These are phyloP conservation scores for Kwoniella europaea DNA, from an alignment of 768 basidiomycete species.

Conservation along the genomic window DNA sequence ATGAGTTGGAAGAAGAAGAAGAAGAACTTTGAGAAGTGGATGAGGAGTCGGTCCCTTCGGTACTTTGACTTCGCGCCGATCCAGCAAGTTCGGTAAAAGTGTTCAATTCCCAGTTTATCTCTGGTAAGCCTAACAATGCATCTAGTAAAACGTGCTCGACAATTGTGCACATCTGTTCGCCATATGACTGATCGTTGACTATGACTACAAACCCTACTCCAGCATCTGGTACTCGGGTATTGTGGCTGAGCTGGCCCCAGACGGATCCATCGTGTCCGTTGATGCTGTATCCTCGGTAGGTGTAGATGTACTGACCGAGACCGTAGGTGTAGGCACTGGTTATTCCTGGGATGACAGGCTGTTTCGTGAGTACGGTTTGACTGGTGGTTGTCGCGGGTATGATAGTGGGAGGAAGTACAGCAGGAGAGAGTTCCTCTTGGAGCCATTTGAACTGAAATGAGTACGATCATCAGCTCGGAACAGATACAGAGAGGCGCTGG, in stretches of 20 bases:
- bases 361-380: background rate
- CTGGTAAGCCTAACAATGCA: conserved; percentile 20
- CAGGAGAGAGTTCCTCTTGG: conserved; percentile 33
- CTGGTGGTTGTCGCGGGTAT: conserved; percentile 15
- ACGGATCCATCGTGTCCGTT: conserved; percentile 39
- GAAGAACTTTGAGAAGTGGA: background rate
- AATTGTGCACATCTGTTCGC: background rate
- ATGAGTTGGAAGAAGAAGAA: background rate
- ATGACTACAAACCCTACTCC: conserved; percentile 38
- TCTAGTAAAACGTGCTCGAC: conserved; percentile 20
- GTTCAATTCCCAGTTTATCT: conserved; percentile 35
- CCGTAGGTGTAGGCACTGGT: conserved; percentile 34
- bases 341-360: conserved; percentile 4
- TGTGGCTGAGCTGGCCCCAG: conserved; percentile 39
- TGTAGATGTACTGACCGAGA: conserved; percentile 33
- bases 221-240: conserved; percentile 33
- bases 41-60: background rate
- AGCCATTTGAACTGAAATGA: conserved; percentile 41
- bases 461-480: too few relatives aligned
- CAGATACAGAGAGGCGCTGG: too few relatives aligned
- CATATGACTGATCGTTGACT: conserved; percentile 37
- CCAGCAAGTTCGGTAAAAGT: background rate
- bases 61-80: background rate
- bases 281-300: conserved; percentile 42
- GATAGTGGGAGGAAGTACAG: conserved; percentile 28